Percentiles rank a stretch among this genome's conserved stretches.
These are phyloP conservation scores for Hygrocybe coccinea DNA, from an alignment of 768 basidiomycete species.

Conservation along the genomic window DNA sequence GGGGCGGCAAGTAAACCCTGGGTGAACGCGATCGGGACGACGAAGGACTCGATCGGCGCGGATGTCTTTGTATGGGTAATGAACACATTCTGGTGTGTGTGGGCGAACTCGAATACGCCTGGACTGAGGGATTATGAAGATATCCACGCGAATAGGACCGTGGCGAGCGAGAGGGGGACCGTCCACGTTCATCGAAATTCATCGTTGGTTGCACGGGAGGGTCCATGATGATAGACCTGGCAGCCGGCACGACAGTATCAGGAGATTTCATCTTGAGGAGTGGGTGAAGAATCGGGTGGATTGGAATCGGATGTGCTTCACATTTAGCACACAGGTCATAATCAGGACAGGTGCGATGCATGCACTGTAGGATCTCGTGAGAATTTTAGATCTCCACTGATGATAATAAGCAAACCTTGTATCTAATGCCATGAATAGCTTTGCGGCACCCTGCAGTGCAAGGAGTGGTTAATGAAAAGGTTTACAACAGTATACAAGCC, in stretches of 20 bases:
- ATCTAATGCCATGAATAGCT: slow-evolving; percentile 58
- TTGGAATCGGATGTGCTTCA: slow-evolving; percentile 72
- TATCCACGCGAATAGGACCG: slow-evolving; percentile 3
- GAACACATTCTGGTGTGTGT: neutral
- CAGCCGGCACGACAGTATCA: slow-evolving; percentile 45
- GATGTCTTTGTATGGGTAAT: neutral
- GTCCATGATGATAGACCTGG: neutral
- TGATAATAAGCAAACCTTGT: slow-evolving; percentile 50
- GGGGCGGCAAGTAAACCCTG: neutral
- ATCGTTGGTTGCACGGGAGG: too few relatives aligned
- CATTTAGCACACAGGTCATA: slow-evolving; percentile 78
- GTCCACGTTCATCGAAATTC: neutral
- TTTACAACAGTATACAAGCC: neutral
- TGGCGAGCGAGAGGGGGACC: neutral
- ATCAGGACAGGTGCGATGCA: slow-evolving; percentile 71
- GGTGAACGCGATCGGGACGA: neutral
- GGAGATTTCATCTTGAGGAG: slow-evolving; percentile 66
- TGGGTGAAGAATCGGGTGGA: slow-evolving; percentile 68
- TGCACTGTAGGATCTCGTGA: slow-evolving; percentile 47
- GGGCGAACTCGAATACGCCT: neutral
- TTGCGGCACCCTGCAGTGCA: slow-evolving; percentile 41
- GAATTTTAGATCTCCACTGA: neutral
- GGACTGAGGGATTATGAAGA: slow-evolving; percentile 7
- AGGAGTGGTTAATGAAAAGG: neutral
- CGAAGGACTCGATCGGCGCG: neutral